A percentile compares a stretch with the other conserved stretches of the same genome.
Conservation (phyloP, 2,329 filamentous ascomycete genomes). For the Claviceps sp. region DNA sequence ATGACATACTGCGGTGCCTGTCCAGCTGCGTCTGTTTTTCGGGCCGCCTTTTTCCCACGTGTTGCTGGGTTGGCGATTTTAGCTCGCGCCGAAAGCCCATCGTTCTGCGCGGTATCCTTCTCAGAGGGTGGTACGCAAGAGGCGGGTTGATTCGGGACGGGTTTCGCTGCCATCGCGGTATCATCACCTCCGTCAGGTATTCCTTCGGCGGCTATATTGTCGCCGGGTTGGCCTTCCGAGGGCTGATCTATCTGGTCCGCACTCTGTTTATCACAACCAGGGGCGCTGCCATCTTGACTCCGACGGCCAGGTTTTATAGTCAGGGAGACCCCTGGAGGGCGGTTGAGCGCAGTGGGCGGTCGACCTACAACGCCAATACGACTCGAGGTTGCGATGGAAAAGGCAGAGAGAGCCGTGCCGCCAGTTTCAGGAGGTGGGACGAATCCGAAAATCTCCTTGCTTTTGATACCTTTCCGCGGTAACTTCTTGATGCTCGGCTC, state of each 20-base stretch:
- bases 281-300: no score
- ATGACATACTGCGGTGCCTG: conserved; percentile 30
- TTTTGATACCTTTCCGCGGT: conserved; percentile 29
- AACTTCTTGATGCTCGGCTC: conserved; percentile 27
- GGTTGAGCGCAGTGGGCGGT: conserved; percentile 1
- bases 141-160: not conserved
- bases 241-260: not conserved
- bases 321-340: not conserved
- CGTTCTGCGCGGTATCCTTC: not conserved
- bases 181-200: not conserved
- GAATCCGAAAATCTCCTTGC: conserved; percentile 34
- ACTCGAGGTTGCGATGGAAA: conserved; percentile 6
- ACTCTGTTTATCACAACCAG: not conserved
- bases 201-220: not conserved
- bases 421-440: conserved; percentile 10
- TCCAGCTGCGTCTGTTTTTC: conserved; percentile 37
- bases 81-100: conserved; percentile 1
- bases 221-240: not conserved
- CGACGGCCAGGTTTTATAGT: not conserved
- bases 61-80: conserved; percentile 34
- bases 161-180: not conserved
- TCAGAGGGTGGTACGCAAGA: not conserved
- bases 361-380: conserved; percentile 4
- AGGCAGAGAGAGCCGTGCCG: conserved; percentile 7
- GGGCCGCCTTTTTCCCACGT: conserved; percentile 38